Evolutionary conservation across 2,329 filamentous ascomycete genomes (phyloP).

Genomic region (Aspergillus tubingensis): DNA sequence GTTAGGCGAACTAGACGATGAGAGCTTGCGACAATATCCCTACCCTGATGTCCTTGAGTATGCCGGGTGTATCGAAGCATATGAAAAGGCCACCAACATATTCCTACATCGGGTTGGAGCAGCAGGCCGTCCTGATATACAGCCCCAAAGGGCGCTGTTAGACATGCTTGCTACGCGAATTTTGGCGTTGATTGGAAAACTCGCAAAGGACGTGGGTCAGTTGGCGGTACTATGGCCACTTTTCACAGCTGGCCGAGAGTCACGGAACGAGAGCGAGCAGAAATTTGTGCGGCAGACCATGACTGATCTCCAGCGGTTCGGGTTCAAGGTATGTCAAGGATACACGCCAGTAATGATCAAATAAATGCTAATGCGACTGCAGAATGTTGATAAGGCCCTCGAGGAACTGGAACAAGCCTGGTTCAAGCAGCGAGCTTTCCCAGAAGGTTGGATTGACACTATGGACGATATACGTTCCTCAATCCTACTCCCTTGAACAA

Average conservation of each 20-base stretch:
- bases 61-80: conserved; percentile 39
- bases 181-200: conserved; percentile 30
- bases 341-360: background rate
- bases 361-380: conserved; percentile 2
- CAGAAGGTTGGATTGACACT: conserved; percentile 34
- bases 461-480: conserved; percentile 37
- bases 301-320: conserved; percentile 30
- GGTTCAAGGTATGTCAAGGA: conserved; percentile 27
- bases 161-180: conserved; percentile 35
- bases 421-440: conserved; percentile 37
- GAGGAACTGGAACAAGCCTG: conserved; percentile 33
- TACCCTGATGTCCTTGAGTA: conserved; percentile 37
- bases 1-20: conserved; percentile 31
- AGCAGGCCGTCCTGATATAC: conserved; percentile 31
- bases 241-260: conserved; percentile 38
- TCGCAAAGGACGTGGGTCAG: conserved; percentile 38
- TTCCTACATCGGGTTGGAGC: conserved; percentile 37
- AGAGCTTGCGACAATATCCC: conserved; percentile 29
- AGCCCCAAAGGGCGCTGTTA: conserved; percentile 27
- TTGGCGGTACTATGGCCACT: conserved; percentile 38
- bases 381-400: conserved; percentile 36
- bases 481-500: conserved; percentile 31
- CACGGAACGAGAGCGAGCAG: conserved; percentile 30
- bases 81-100: conserved; percentile 40
- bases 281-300: conserved; percentile 35